Evolutionary conservation across 2,329 filamentous ascomycete species (phyloP), one percentile per base, ranked within the genome.

Genomic region (Aciculosporium take): DNA sequence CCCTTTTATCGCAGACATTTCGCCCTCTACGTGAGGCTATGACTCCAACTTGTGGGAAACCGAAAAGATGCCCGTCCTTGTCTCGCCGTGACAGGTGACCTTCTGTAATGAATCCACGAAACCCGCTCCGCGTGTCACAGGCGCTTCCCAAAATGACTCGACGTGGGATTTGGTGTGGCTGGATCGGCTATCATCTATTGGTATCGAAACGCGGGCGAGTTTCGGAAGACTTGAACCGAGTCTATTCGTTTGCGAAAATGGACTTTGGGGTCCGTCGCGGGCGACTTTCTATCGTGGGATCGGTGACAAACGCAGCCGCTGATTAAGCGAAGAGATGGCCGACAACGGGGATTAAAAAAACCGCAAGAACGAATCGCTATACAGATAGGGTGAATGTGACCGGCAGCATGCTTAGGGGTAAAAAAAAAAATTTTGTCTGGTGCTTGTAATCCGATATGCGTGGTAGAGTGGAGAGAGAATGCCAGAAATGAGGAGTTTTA

Each of bases 1-100:
- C 9, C 39, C 43, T 18, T 57, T 46, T 48, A 61, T 56, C 35
- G 54, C 47, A 47, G 58, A 55, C 58, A 61, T 60, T 23, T 13
- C 17, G 23, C 39, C 46, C 44, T 45, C 36, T 42, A 40, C 39
- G 45, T 29, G 24, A 12, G 25, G 13, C 8, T 5, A 7, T 5
- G 18, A 13, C 13, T 27, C 17, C 5, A 1, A 27, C 21, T 25
- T 4, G 8, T 18, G 30, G 13, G 15, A 20, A 40, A 5, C 5
- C 31, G 13, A 27, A 24, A 30, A 30, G 18, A 46, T 31, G n/a
- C 23, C 23, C 8, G 28, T 2, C 20, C n/a, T 25, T 31, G 23
- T 30, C 17, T 33, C 31, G 4, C 10, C 9, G 17, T n/a, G 15
- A 31, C 24, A 35, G 17, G 18, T 17, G 12, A n/a, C n/a, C 13